Evolutionary conservation across 1,284 basidiomycete species (phyloP).

Genomic region (Ustilago tritici): DNA sequence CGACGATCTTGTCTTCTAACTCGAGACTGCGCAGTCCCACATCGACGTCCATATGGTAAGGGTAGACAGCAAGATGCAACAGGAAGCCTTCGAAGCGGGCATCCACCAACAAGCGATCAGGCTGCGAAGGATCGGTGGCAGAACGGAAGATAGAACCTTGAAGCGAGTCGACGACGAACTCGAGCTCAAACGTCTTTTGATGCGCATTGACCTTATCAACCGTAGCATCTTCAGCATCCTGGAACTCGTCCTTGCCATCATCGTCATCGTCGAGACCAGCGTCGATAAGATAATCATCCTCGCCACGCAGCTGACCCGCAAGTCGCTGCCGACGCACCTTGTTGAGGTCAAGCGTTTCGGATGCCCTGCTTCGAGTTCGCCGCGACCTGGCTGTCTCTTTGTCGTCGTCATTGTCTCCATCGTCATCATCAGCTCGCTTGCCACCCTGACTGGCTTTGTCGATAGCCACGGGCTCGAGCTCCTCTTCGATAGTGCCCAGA

Average conservation of each 20-base stretch:
- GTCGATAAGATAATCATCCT: conserved; percentile 61
- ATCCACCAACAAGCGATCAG: conserved; percentile 82
- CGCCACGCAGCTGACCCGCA: conserved; percentile 60
- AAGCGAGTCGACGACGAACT: conserved; percentile 90
- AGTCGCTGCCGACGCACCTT: conserved; percentile 57
- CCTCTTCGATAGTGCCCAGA: conserved; percentile 44
- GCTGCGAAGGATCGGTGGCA: conserved; percentile 72
- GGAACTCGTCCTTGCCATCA: conserved; percentile 58
- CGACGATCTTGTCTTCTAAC: conserved; percentile 75
- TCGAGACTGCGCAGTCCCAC: conserved; percentile 79
- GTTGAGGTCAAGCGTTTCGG: conserved; percentile 56
- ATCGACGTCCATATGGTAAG: conserved; percentile 83
- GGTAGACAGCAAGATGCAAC: conserved; percentile 60
- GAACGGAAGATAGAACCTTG: conserved; percentile 84
- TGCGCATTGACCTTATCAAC: conserved; percentile 72
- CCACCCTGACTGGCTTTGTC: conserved; percentile 11
- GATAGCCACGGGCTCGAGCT: conserved; percentile 38
- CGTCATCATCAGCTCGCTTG: conserved; percentile 11
- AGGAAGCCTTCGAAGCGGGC: conserved; percentile 83
- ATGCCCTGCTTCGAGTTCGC: conserved; percentile 27
- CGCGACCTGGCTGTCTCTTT: conserved; percentile 20
- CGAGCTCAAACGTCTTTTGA: conserved; percentile 88
- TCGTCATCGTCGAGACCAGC: conserved; percentile 52
- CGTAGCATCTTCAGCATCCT: conserved; percentile 63
- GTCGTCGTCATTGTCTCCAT: conserved; percentile 19